Percentiles rank a stretch among this genome's conserved stretches.
Evolutionary conservation across 208 protist species (phyloP).

Genomic region (Trypanosoma lewisi): DNA sequence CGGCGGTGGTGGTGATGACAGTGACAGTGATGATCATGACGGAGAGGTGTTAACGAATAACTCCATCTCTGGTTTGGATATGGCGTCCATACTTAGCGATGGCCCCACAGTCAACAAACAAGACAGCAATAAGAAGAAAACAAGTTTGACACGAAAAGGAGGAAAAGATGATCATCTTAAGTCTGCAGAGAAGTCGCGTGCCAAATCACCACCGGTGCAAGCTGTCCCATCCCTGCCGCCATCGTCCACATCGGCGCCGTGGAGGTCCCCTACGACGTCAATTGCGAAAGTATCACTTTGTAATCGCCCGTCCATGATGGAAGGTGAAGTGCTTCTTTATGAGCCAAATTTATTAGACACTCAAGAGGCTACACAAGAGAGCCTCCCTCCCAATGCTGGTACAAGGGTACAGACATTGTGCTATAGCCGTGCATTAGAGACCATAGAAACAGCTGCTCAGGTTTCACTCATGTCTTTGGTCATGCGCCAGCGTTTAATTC

Average conservation of each 20-base stretch:
- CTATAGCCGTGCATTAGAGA: conserved; percentile 62
- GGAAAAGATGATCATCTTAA: neutral
- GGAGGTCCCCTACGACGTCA: conserved; percentile 1
- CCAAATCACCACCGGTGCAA: neutral
- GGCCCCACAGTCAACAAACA: neutral
- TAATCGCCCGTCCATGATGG: conserved; percentile 54
- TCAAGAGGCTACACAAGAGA: neutral
- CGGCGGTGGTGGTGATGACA: neutral
- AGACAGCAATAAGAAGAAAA: neutral
- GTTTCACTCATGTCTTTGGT: conserved; percentile 39
- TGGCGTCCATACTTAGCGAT: neutral
- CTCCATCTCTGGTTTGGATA: conserved; percentile 9
- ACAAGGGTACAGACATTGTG: conserved; percentile 53
- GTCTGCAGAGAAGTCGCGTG: neutral
- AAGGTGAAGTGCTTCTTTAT: conserved; percentile 27
- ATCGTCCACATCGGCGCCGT: neutral
- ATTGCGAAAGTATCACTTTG: conserved; percentile 72
- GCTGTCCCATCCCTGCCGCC: neutral
- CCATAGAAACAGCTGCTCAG: conserved; percentile 66
- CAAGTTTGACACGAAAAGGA: neutral
- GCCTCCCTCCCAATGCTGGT: neutral
- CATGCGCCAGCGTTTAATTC: conserved; percentile 36
- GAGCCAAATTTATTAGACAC: neutral
- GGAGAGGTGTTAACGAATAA: conserved; percentile 11
- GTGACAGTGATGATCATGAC: neutral